phyloP scores from a whole-genome alignment of 768 basidiomycete genomes.

The Tylopilus vinaceipallidus region DNA sequence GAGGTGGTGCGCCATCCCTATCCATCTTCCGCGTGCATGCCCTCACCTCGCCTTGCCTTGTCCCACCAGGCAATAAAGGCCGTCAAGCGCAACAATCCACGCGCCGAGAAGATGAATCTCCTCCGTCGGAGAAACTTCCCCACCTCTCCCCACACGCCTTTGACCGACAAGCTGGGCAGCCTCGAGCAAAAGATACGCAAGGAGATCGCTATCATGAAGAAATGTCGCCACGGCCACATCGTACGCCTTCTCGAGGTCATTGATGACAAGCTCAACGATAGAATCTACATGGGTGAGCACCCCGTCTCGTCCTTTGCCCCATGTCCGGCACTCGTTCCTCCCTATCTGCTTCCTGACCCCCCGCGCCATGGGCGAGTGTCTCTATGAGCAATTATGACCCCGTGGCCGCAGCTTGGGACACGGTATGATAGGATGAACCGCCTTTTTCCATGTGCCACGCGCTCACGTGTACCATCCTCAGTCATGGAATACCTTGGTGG shows the following conservation, averaged over 20 bases:
- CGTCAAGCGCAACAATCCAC: conserved; percentile 69
- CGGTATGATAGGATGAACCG: conserved; percentile 28
- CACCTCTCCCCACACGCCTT: conserved; percentile 44
- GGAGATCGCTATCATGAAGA: conserved; percentile 99
- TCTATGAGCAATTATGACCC: conserved; percentile 33
- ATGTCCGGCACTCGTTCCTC: conserved; percentile 13
- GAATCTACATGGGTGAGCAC: conserved; percentile 89
- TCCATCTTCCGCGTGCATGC: conserved; percentile 5
- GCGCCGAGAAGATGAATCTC: conserved; percentile 60
- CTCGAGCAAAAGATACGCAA: conserved; percentile 83
- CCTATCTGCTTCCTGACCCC: conserved; percentile 24
- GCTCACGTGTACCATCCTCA: conserved; percentile 35
- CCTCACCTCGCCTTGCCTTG: conserved; percentile 11
- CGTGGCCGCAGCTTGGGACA: conserved; percentile 32
- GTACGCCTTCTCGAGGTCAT: conserved; percentile 92
- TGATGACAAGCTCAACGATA: conserved; percentile 83
- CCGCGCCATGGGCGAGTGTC: conserved; percentile 30
- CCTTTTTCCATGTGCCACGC: conserved; percentile 5
- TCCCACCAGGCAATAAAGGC: conserved; percentile 71
- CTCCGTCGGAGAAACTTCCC: conserved; percentile 49
- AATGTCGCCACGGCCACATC: conserved; percentile 85
- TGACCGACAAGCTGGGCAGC: conserved; percentile 67
- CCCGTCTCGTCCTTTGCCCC: conserved; percentile 10
- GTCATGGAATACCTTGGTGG: conserved; percentile 97
- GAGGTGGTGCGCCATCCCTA: conserved; percentile 39